phyloP scores from a whole-genome alignment of 768 basidiomycete species.

The Lactifluus hygrophoroides region DNA sequence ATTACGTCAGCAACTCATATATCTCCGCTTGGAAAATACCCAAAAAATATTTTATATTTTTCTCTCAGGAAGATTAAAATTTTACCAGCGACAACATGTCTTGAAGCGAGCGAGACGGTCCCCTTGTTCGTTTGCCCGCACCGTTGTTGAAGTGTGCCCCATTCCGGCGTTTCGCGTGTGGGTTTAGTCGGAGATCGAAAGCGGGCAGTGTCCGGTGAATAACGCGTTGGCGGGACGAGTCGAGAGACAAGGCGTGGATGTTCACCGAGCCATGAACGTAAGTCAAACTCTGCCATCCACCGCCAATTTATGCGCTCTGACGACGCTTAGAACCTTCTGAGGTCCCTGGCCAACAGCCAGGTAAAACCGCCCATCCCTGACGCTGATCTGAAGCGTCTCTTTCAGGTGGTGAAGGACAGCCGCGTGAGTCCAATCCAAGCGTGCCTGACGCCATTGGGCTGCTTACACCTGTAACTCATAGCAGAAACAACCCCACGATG shows the following conservation, averaged over 20 bases:
- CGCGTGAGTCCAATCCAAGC: constrained; percentile 50
- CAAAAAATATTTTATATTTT: not conserved
- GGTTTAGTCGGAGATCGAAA: constrained; percentile 25
- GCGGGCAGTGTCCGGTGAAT: constrained; percentile 22
- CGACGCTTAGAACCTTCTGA: constrained; percentile 67
- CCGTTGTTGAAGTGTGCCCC: not conserved
- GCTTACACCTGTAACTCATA: constrained; percentile 22
- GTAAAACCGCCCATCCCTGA: constrained; percentile 51
- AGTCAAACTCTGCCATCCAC: constrained; percentile 27
- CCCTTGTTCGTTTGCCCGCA: not conserved
- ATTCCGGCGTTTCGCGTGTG: not conserved
- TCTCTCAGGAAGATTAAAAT: not conserved
- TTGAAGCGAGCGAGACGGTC: not conserved
- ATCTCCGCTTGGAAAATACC: not conserved
- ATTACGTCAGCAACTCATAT: constrained; percentile 12
- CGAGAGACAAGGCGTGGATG: constrained; percentile 26
- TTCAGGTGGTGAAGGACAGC: constrained; percentile 79
- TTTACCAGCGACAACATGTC: not conserved
- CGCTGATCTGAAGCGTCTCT: constrained; percentile 70
- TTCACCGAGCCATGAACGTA: constrained; percentile 31
- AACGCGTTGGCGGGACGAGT: constrained; percentile 21
- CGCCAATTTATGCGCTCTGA: constrained; percentile 15
- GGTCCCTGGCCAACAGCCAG: constrained; percentile 75
- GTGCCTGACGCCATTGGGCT: constrained; percentile 8
- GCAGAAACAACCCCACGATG: constrained; percentile 44